These are phyloP conservation scores for Eragrostis nindensis DNA, from an alignment of 176 grass and related monocot genomes.

Conservation along the genomic window DNA sequence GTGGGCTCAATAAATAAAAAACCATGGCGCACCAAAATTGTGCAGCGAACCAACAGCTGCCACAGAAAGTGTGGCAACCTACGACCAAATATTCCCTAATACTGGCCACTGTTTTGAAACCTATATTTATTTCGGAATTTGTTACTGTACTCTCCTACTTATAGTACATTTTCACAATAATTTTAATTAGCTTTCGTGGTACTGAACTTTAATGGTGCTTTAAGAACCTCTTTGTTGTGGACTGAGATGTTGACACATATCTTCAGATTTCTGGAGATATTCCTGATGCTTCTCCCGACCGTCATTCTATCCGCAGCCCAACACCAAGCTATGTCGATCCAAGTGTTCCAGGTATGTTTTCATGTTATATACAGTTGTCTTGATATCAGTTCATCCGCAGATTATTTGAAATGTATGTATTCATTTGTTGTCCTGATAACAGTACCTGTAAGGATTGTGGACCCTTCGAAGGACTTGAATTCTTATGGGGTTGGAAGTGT, in stretches of 20 bases:
- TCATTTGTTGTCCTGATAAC: constrained; percentile 44
- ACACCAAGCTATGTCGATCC: constrained; percentile 79
- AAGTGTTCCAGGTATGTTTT: constrained; percentile 69
- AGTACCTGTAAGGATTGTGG: constrained; percentile 91
- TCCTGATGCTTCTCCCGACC: constrained; percentile 77
- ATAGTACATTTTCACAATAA: too few relatives aligned
- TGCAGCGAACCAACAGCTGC: too few relatives aligned
- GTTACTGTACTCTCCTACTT: too few relatives aligned
- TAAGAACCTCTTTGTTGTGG: too few relatives aligned
- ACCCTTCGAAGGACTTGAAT: constrained; percentile 81
- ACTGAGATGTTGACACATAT: constrained; percentile 15
- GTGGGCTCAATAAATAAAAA: too few relatives aligned
- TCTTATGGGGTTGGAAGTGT: constrained; percentile 72
- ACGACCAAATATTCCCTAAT: neutral
- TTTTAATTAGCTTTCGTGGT: too few relatives aligned
- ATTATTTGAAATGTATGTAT: neutral
- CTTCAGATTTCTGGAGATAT: constrained; percentile 80
- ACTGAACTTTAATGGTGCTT: too few relatives aligned
- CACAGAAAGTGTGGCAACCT: too few relatives aligned
- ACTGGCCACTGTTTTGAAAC: neutral
- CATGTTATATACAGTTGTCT: neutral
- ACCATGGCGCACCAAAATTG: too few relatives aligned
- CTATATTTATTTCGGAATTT: neutral
- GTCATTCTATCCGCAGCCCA: constrained; percentile 80
- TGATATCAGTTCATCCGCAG: constrained; percentile 1